Base-by-base conservation (phyloP, 2,329 filamentous ascomycete species). In the Hawksworthiomyces lignivorus region DNA sequence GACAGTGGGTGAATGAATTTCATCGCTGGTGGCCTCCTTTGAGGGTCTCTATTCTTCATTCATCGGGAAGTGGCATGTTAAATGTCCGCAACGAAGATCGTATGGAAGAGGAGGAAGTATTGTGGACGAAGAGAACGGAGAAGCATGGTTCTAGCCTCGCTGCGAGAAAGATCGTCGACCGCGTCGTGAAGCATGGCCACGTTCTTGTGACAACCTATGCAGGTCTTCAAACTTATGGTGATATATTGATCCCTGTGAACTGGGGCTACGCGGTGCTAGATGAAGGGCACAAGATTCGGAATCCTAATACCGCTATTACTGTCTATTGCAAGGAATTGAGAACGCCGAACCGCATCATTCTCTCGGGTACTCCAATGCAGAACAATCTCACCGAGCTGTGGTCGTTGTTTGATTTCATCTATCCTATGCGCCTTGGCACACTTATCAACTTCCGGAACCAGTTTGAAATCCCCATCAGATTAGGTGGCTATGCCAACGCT, bases 11-110 rank as follows among this genome's bases (percentile, higher is more conserved):
- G 11, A 94, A 94, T 50, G 92, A 98, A 57, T 97, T 98, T 53
- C 94, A 98, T 62, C 80, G 83, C 11, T 98, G 94, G 94, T 98
- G 94, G 94, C 92, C 92, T n/a, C 83, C 92, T n/a, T 69, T 98
- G 24, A 78, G 94, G 31, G 92, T 98, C 5, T 94, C 89, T 0
- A 97, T 98, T 48, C 62, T 98, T 36, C 92, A 98, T 58, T 87
- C 87, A 1, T 96, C 92, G 5, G 92, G 92, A 3, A 97, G 88
- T 59, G 94, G 92, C 15, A 97, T 98, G 90, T 68, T 96, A 40
- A 88, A 94, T 50, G 69, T 94, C 19, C 70, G 69, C 26, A 70
- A 72, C 37, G 85, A 90, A 59, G 76, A 77, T 22, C 61, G 56
- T 18, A 58, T 68, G 3, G 67, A 69, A n/a, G 65, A 80, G 61